Conservation (phyloP, 2,329 filamentous ascomycete species). For the Metarhizium robertsii region DNA sequence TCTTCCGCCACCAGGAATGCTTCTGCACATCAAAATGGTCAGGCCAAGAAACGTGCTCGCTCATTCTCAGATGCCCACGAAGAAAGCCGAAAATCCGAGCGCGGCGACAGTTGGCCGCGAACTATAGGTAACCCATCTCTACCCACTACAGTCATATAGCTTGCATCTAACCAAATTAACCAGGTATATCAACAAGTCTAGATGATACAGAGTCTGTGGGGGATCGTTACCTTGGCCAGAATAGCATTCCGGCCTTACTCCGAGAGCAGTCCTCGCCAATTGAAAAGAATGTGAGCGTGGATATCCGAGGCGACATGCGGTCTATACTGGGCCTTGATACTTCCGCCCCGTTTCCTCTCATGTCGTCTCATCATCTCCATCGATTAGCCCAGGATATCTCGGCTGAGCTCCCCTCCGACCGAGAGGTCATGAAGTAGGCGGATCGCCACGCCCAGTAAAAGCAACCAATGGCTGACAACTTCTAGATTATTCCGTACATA, state of each 20-base stretch:
- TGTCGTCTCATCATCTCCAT: conserved; percentile 54
- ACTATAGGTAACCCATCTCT: conserved; percentile 24
- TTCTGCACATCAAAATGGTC: conserved; percentile 13
- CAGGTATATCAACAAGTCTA: conserved; percentile 26
- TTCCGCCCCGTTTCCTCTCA: conserved; percentile 57
- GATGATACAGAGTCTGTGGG: conserved; percentile 47
- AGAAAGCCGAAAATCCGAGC: conserved; percentile 24
- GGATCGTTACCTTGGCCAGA: conserved; percentile 55
- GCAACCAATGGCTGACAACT: conserved; percentile 5
- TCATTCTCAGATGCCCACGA: conserved; percentile 23
- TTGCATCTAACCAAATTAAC: conserved; percentile 7
- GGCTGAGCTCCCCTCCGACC: conserved; percentile 51
- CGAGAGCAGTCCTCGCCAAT: conserved; percentile 49
- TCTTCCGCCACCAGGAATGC: conserved; percentile 28
- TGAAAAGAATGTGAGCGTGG: conserved; percentile 41
- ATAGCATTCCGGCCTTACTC: conserved; percentile 57
- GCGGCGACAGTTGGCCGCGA: conserved; percentile 32
- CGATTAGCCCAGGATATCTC: conserved; percentile 51
- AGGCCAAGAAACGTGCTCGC: conserved; percentile 23
- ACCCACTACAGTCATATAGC: not conserved
- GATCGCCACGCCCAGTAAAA: not conserved
- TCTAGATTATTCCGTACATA: conserved; percentile 53
- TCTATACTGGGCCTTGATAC: conserved; percentile 58
- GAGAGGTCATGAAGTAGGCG: conserved; percentile 58
- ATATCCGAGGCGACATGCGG: conserved; percentile 55